A percentile compares a stretch with the other conserved stretches of the same genome.
Evolutionary conservation across 2,329 filamentous ascomycete species (phyloP).

Genomic region (Trichophyton mentagrophytes): DNA sequence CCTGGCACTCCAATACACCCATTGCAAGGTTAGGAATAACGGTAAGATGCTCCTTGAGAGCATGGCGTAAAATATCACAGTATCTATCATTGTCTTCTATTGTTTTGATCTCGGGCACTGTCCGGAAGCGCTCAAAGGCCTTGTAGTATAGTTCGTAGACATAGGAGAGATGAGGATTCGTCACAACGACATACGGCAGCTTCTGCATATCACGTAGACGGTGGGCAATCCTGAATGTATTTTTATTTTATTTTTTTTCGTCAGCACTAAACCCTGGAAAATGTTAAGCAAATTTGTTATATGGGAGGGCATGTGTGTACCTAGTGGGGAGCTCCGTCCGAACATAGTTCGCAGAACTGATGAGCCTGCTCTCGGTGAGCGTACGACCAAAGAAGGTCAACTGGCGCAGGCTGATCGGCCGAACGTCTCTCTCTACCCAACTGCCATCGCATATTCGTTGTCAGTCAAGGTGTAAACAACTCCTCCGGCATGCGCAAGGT

Average conservation of each 20-base stretch:
- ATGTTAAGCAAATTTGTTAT: background rate
- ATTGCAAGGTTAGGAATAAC: constrained; percentile 92
- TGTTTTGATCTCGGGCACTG: constrained; percentile 68
- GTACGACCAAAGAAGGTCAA: constrained; percentile 95
- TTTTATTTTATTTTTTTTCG: too few species aligned
- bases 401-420: constrained; percentile 91
- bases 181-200: constrained; percentile 86
- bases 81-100: constrained; percentile 82
- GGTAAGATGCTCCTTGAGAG: constrained; percentile 73
- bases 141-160: constrained; percentile 96
- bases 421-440: constrained; percentile 84
- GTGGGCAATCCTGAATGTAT: constrained; percentile 59
- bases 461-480: background rate
- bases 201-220: constrained; percentile 95
- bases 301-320: constrained; percentile 28
- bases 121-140: constrained; percentile 85
- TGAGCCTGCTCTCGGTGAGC: constrained; percentile 73
- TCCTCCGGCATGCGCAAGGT: constrained; percentile 1
- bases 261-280: background rate
- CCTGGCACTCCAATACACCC: constrained; percentile 82
- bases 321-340: constrained; percentile 83
- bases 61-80: constrained; percentile 67
- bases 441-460: constrained; percentile 35
- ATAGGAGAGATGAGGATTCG: constrained; percentile 84
- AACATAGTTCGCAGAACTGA: constrained; percentile 95